These are phyloP conservation scores for Eucalyptus tenuipes DNA, from an alignment of 345 rosid genomes.

Conservation along the genomic window DNA sequence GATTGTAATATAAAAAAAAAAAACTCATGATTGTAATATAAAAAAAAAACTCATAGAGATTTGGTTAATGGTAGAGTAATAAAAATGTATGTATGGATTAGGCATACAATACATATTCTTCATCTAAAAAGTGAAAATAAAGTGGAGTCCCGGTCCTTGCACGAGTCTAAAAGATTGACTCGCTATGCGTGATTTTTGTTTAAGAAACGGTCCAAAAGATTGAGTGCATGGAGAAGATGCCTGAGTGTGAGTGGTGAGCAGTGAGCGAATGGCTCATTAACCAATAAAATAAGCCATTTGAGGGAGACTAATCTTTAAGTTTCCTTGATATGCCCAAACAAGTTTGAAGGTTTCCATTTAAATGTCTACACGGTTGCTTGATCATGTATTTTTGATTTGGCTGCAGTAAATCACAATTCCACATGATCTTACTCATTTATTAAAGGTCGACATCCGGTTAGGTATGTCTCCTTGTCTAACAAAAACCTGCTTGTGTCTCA, in stretches of 20 bases:
- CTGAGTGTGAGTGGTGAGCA: not conserved
- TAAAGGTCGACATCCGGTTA: not conserved
- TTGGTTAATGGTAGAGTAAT: not conserved
- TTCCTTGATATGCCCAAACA: not conserved
- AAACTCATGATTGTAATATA: not conserved
- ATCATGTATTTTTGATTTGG: not conserved
- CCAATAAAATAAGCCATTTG: not conserved
- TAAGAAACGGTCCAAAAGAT: not conserved
- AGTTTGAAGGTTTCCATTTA: not conserved
- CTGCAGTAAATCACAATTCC: not conserved
- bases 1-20: not conserved
- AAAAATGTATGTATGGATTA: not conserved
- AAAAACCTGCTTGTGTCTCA: not conserved
- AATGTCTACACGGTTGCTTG: not conserved
- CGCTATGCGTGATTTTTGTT: not conserved
- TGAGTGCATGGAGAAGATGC: not conserved
- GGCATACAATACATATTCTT: not conserved
- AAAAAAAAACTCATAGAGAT: not conserved
- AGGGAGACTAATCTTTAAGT: not conserved
- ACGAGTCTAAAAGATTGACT: not conserved
- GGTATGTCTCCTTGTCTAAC: not conserved
- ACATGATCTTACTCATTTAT: accelerated
- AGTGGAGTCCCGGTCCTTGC: not conserved
- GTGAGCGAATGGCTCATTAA: not conserved
- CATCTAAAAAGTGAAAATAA: not conserved